A percentile compares a stretch with the other conserved stretches of the same genome.
phyloP scores from a whole-genome alignment of 371 early-diverging fungal species.

The Mortierella sp. region DNA sequence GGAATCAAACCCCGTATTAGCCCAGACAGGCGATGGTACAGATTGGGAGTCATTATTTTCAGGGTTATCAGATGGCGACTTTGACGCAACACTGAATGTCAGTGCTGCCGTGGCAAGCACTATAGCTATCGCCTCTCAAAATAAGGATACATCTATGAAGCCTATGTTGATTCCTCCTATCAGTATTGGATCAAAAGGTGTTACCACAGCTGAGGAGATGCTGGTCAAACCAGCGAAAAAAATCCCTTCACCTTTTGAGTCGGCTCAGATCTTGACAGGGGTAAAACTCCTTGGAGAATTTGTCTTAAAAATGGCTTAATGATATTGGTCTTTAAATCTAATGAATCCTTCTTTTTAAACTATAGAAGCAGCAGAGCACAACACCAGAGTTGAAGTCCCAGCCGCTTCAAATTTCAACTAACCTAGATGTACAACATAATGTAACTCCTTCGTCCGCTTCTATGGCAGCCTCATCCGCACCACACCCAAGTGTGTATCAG shows the following conservation, averaged over 20 bases:
- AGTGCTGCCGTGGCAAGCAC: slow-evolving; percentile 32
- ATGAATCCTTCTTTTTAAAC: neutral
- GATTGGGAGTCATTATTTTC: slow-evolving; percentile 41
- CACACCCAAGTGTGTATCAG: neutral
- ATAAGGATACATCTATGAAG: slow-evolving; percentile 9
- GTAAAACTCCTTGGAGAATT: slow-evolving; percentile 9
- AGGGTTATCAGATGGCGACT: slow-evolving; percentile 39
- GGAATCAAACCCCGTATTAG: slow-evolving; percentile 1
- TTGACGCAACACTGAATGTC: slow-evolving; percentile 36
- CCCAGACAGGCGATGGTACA: slow-evolving; percentile 11
- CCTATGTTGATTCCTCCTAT: slow-evolving; percentile 32
- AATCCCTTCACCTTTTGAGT: slow-evolving; percentile 47
- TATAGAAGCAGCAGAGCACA: neutral
- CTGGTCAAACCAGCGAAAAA: slow-evolving; percentile 20
- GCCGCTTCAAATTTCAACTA: slow-evolving; percentile 2
- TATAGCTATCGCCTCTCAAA: slow-evolving; percentile 16
- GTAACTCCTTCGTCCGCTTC: neutral
- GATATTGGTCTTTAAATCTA: neutral
- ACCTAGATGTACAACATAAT: neutral
- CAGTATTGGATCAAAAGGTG: slow-evolving; percentile 24
- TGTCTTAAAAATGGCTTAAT: neutral
- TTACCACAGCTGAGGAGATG: slow-evolving; percentile 7
- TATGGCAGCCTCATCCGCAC: neutral
- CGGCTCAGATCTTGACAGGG: slow-evolving; percentile 9
- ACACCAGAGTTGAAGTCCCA: slow-evolving; percentile 14